Conservation (phyloP, 2,329 filamentous ascomycete genomes). For the Macrophomina pseudophaseolina region DNA sequence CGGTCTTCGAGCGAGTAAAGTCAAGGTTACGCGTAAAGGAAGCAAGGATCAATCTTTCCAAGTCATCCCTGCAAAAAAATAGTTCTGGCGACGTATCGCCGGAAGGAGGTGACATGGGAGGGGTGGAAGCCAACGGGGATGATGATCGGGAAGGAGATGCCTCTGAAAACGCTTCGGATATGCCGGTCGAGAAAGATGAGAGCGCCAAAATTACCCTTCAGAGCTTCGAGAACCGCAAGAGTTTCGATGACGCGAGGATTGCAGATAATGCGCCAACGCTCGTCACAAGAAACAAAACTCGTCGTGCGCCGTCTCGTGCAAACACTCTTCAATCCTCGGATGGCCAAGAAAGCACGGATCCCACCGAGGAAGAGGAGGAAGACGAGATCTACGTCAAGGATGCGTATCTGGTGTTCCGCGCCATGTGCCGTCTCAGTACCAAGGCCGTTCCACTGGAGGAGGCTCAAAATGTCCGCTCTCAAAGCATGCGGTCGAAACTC, state of each 20-base stretch:
- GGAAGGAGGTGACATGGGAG: slow-evolving; percentile 37
- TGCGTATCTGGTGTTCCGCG: slow-evolving; percentile 94
- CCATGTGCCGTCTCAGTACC: slow-evolving; percentile 96
- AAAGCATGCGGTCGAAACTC: slow-evolving; percentile 96
- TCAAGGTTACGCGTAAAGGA: slow-evolving; percentile 86
- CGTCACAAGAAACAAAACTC: slow-evolving; percentile 62
- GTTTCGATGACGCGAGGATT: slow-evolving; percentile 68
- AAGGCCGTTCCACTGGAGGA: slow-evolving; percentile 90
- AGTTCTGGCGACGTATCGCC: slow-evolving; percentile 40
- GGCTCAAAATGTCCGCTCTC: slow-evolving; percentile 87
- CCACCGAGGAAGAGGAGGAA: slow-evolving; percentile 71
- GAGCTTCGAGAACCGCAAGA: slow-evolving; percentile 71
- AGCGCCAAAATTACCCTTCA: slow-evolving; percentile 68
- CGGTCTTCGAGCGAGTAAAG: slow-evolving; percentile 95
- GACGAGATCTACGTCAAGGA: slow-evolving; percentile 98
- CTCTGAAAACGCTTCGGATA: slow-evolving; percentile 48
- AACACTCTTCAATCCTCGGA: slow-evolving; percentile 12
- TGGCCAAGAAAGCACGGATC: slow-evolving; percentile 45
- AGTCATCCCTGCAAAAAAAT: slow-evolving; percentile 47
- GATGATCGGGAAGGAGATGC: slow-evolving; percentile 39
- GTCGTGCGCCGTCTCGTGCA: slow-evolving; percentile 18
- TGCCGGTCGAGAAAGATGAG: slow-evolving; percentile 53
- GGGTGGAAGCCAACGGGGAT: slow-evolving; percentile 47
- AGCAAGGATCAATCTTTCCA: slow-evolving; percentile 64
- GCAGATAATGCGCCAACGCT: slow-evolving; percentile 71